Evolutionary conservation across 306 rosid genomes (phyloP), one percentile per base, ranked within the genome.

Genomic region (Trifolium subterraneum): DNA sequence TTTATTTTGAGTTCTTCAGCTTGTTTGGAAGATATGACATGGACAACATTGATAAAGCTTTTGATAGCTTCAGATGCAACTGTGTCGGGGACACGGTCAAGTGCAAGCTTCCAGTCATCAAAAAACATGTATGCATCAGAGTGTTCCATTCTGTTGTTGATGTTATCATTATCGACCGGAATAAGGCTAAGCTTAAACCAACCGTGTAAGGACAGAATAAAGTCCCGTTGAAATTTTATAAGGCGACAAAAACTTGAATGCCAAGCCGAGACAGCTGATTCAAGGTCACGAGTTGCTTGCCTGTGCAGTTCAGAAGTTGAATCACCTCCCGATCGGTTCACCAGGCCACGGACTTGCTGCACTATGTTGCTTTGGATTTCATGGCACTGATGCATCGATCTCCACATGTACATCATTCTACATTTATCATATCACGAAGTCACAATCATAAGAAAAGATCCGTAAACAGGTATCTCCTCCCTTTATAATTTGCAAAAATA

Each of bases 371-470:
- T 90, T 76, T 95, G 99, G 72, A 88, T 67, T 79, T 95, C 98
- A 56, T 95, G 99, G 85, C 84, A 84, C 64, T 85, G 93, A 81
- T 92, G 93, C 99, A 95, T 95, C 74, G 92, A 76, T 82, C 59
- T 90, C 99, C 99, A 95, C 99, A 95, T 90, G 89, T 95, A 95
- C 99, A 90, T 92, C 56, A 92, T 72, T 79, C 99, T 95, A 79
- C 85, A 90, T n/a, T n/a, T n/a, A n/a, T n/a, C n/a, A n/a, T n/a
- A n/a, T n/a, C n/a, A n/a, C n/a, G n/a, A n/a, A n/a, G n/a, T n/a
- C n/a, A n/a, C n/a, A n/a, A n/a, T n/a, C n/a, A n/a, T n/a, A n/a
- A n/a, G n/a, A n/a, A n/a, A n/a, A n/a, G n/a, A n/a, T n/a, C n/a
- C n/a, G n/a, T n/a, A n/a, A n/a, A n/a, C n/a, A n/a, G n/a, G n/a